Evolutionary conservation across 2,329 filamentous ascomycete genomes (phyloP).

Genomic region (Ceratocystiopsis minuta): DNA sequence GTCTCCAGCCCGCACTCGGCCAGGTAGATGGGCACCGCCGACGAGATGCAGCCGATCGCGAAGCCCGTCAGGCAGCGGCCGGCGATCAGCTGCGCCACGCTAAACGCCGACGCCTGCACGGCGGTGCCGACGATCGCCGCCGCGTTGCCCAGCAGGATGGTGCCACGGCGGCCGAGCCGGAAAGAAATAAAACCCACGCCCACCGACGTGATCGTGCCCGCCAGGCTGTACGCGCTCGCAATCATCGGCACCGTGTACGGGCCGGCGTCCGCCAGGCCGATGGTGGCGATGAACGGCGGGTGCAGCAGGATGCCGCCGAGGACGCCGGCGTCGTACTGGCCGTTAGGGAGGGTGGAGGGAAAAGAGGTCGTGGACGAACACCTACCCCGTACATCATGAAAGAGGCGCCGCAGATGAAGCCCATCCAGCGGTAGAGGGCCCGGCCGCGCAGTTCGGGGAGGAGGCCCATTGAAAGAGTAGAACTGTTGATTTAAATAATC

Average conservation of each 20-base stretch:
- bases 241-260: not conserved
- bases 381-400: slow-evolving; percentile 1
- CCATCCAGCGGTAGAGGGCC: not conserved
- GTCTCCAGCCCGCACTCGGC: not conserved
- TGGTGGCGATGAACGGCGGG: not conserved
- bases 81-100: not conserved
- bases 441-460: not conserved
- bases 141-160: not conserved
- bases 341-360: too few relatives aligned
- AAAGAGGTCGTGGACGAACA: too few relatives aligned
- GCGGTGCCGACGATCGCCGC: not conserved
- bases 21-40: not conserved
- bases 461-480: too few relatives aligned
- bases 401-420: not conserved
- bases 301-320: not conserved
- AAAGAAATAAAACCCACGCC: not conserved
- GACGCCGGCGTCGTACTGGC: slow-evolving; percentile 1
- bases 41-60: slow-evolving; percentile 1
- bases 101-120: not conserved
- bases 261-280: not conserved
- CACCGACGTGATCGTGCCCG: not conserved
- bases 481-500: too few relatives aligned
- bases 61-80: not conserved
- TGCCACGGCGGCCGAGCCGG: not conserved
- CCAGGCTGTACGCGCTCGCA: not conserved